Evolutionary conservation across 179 eudicot species (phyloP), one percentile per base, ranked within the genome.

Genomic region (Pouteria campechiana): DNA sequence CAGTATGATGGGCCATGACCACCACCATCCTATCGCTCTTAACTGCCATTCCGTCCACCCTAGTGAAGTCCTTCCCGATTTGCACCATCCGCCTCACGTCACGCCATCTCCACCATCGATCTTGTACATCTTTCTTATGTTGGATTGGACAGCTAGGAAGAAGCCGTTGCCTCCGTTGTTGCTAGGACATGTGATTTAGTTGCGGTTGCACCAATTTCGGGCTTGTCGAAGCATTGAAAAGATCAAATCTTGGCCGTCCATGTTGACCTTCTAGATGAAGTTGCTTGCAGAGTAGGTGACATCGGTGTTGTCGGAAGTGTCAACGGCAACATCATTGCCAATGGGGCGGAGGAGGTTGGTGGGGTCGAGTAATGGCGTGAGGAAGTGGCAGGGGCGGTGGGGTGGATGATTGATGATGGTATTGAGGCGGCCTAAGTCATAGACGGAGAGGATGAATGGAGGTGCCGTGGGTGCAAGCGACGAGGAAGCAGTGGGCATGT

Each of bases 141-240:
- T 83, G 7, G 87, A 58, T 28, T 87, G 96, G 56, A 72, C 73
- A 0, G 60, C 81, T 12, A 87, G 57, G 22, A 87, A 55, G 48
- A 76, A 83, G 0, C 70, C 83, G 23, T 46, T 39, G n/a, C n/a
- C n/a, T n/a, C n/a, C n/a, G n/a, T n/a, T n/a, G n/a, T n/a, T n/a
- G n/a, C n/a, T n/a, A n/a, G n/a, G n/a, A 64, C 67, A 87, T 37
- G 54, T 78, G 55, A 83, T 34, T 28, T 94, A 93, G 68, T 83
- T 87, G 0, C 83, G 40, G 9, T 94, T 86, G 39, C 73, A 67
- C 50, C 44, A 44, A 31, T 50, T 62, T 66, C 73, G 5, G 44
- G 56, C 4, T 54, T 43, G 51, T 37, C 33, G n/a, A 0, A 51
- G 40, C 72, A 70, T 32, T 3, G 95, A 82, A 22, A 82, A 57